A percentile compares a stretch with the other conserved stretches of the same genome.
These are phyloP conservation scores for Trametes sp. DNA, from an alignment of 1,284 basidiomycete species.

Conservation along the genomic window DNA sequence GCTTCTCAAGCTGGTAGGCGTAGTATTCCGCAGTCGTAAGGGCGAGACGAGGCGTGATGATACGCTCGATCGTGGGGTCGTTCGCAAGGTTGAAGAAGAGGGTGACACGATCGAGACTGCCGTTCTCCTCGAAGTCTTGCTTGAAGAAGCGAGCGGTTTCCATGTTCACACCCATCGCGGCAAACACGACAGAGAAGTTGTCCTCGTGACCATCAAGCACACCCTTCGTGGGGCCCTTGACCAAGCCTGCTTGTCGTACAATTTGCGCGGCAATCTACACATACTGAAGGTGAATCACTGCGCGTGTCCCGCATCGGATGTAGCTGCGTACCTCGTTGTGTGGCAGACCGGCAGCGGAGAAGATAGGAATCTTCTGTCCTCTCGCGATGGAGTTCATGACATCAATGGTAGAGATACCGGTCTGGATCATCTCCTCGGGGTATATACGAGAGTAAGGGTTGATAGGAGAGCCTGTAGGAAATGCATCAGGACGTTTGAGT, in stretches of 20 bases:
- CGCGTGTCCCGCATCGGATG: slow-evolving; percentile 22
- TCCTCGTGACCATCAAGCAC: slow-evolving; percentile 99
- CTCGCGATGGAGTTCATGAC: slow-evolving; percentile 99
- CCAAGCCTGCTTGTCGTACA: slow-evolving; percentile 98
- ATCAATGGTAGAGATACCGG: slow-evolving; percentile 99
- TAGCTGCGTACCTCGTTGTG: slow-evolving; percentile 88
- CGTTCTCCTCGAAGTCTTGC: slow-evolving; percentile 99
- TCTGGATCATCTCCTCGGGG: slow-evolving; percentile 99
- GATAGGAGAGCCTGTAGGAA: slow-evolving; percentile 89
- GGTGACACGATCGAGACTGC: slow-evolving; percentile 96
- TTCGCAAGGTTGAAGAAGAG: slow-evolving; percentile 99
- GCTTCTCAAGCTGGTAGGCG: slow-evolving; percentile 99
- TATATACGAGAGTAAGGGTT: slow-evolving; percentile 99
- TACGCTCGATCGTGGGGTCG: slow-evolving; percentile 99
- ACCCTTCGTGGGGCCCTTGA: slow-evolving; percentile 94
- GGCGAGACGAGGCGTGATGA: slow-evolving; percentile 98
- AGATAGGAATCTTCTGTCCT: slow-evolving; percentile 99
- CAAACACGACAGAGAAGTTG: slow-evolving; percentile 99
- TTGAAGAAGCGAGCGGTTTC: slow-evolving; percentile 99
- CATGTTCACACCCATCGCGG: slow-evolving; percentile 99
- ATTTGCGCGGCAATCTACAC: slow-evolving; percentile 97
- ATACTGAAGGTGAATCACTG: slow-evolving; percentile 30
- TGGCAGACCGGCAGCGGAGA: slow-evolving; percentile 98
- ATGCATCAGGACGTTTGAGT: background rate
- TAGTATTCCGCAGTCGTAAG: slow-evolving; percentile 99